Conservation (phyloP, 495 filamentous ascomycete species). For the Bryoglossum gracile region DNA sequence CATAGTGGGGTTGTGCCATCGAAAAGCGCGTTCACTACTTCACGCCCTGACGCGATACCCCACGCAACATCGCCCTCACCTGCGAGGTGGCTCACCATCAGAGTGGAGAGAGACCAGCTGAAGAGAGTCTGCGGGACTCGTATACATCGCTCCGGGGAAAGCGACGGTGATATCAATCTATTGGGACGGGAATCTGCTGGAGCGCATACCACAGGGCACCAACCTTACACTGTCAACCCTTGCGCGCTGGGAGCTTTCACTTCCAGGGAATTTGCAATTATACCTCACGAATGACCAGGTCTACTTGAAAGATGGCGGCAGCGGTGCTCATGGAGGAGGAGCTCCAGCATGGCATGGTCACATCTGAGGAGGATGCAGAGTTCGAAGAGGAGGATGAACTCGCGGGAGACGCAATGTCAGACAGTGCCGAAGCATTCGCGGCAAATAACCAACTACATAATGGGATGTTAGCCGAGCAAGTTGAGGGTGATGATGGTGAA, state of each 20-base stretch:
- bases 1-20: slow-evolving; percentile 14
- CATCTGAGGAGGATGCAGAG: slow-evolving; percentile 38
- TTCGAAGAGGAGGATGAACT: slow-evolving; percentile 46
- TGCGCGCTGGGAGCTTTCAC: neutral
- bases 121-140: neutral
- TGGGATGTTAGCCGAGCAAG: slow-evolving; percentile 15
- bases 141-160: no score
- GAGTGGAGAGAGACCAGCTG: no score
- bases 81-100: no score
- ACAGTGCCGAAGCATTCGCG: slow-evolving; percentile 32
- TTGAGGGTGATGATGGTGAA: slow-evolving; percentile 31
- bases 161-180: no score
- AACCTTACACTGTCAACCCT: neutral
- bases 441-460: slow-evolving; percentile 28
- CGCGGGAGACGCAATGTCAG: slow-evolving; percentile 37
- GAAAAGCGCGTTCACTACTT: slow-evolving; percentile 16
- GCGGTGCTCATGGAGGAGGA: slow-evolving; percentile 24
- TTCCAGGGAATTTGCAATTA: neutral
- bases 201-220: slow-evolving; percentile 3
- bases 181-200: neutral
- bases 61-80: no score
- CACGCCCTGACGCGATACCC: neutral
- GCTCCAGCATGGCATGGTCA: slow-evolving; percentile 23
- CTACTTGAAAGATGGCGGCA: slow-evolving; percentile 23
- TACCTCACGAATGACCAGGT: slow-evolving; percentile 17